These are phyloP conservation scores for Penicillium verhagenii DNA, from an alignment of 495 filamentous ascomycete genomes.

Conservation along the genomic window DNA sequence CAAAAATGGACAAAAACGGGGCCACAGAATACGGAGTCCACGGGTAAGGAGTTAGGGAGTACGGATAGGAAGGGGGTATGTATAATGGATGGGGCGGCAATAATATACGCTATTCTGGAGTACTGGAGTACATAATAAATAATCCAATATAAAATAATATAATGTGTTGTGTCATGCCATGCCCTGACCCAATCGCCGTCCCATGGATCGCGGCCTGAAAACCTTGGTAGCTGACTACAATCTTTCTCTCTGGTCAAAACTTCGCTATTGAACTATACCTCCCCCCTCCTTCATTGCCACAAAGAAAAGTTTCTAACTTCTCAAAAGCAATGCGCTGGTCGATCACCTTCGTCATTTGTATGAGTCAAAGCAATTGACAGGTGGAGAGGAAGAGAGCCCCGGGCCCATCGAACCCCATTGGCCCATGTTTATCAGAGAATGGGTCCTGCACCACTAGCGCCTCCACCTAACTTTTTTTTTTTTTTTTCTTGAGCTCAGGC, in stretches of 20 bases:
- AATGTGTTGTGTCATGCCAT: constrained; percentile 5
- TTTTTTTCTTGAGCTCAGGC: not conserved
- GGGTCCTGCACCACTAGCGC: constrained; percentile 8
- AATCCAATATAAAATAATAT: not conserved
- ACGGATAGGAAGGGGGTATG: not conserved
- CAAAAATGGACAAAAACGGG: too few relatives aligned
- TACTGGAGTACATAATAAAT: not conserved
- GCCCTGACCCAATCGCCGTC: not conserved
- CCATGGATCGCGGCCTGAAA: not conserved
- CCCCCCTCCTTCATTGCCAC: not conserved
- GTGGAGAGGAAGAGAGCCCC: constrained; percentile 7
- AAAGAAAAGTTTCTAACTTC: not conserved
- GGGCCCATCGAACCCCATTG: constrained; percentile 2
- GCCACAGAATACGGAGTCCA: too few relatives aligned
- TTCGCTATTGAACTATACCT: not conserved
- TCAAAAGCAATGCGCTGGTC: not conserved
- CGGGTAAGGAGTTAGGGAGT: too few relatives aligned
- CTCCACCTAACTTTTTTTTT: constrained; percentile 7
- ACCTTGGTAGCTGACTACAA: not conserved
- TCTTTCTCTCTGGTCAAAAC: not conserved
- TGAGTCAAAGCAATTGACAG: constrained; percentile 17
- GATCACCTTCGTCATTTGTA: constrained; percentile 3
- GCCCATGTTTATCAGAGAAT: constrained; percentile 6
- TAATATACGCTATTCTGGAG: too few relatives aligned
- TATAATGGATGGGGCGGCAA: not conserved